Conservation (phyloP, 1,284 basidiomycete genomes). For the Testicularia cyperi region DNA sequence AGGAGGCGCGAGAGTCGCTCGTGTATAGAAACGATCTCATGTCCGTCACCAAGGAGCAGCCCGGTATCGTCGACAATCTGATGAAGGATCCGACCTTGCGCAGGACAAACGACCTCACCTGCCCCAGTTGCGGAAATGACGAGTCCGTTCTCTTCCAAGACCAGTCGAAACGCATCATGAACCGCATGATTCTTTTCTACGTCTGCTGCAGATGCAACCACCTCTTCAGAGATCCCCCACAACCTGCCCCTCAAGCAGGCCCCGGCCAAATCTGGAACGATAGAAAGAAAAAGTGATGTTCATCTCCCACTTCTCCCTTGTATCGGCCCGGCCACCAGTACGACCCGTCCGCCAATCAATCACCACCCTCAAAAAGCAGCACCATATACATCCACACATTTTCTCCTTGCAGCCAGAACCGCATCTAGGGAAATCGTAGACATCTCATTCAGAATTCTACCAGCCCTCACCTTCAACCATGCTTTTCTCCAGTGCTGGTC, state of each 20-base stretch:
- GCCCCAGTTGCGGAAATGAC: conserved; percentile 50
- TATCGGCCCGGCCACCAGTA: too few relatives aligned
- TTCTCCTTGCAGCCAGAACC: too few relatives aligned
- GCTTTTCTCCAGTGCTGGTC: too few relatives aligned
- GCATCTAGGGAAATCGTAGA: too few relatives aligned
- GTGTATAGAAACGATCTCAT: conserved; percentile 93
- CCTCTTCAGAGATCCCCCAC: conserved; percentile 46
- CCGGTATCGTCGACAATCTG: conserved; percentile 85
- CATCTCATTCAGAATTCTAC: too few relatives aligned
- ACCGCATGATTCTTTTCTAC: conserved; percentile 58
- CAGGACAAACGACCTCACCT: conserved; percentile 49
- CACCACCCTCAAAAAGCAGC: too few relatives aligned
- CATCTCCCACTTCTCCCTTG: too few relatives aligned
- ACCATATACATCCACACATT: too few relatives aligned
- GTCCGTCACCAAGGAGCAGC: conserved; percentile 87
- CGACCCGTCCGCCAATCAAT: too few relatives aligned
- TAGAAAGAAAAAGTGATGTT: conserved; percentile 43
- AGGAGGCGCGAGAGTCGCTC: conserved; percentile 80
- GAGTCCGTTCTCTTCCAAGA: conserved; percentile 58
- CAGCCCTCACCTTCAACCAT: too few relatives aligned
- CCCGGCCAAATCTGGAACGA: conserved; percentile 42
- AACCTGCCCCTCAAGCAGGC: conserved; percentile 13
- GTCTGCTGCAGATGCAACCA: conserved; percentile 55
- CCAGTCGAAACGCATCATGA: conserved; percentile 55
- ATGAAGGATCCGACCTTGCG: conserved; percentile 83